Evolutionary conservation across 169 alveolate genomes (phyloP), one percentile per base, ranked within the genome.

Genomic region (Plasmodium malariae): DNA sequence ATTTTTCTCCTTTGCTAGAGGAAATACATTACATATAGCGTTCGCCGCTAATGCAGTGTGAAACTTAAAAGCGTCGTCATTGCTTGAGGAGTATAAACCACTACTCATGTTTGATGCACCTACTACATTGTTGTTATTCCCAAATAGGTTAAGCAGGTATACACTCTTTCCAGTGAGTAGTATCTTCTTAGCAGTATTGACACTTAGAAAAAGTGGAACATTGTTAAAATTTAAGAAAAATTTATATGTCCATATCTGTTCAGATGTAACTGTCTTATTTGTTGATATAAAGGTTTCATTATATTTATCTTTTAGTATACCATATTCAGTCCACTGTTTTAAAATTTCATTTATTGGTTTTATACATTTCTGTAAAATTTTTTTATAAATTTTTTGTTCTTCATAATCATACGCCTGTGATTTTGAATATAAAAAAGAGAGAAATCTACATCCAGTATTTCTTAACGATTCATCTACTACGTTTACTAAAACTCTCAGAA

Each of bases 361-460:
- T 24, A 67, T 21, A 11, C 91, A 83, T 26, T 59, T 83, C 40
- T 83, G 91, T 2, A 83, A 36, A 3, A 83, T 83, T 2, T 57
- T 40, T 9, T 70, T 51, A 59, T 83, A 83, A 17, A 83, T 67
- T 36, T 67, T 67, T 21, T 83, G 74, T 30, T 83, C 91, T 0
- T 83, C 91, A 32, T 83, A 83, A 43, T 83, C 91, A 28, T 83
- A 83, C 17, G 72, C 36, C 67, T 83, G 91, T 0, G 85, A 83
- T 51, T 83, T 83, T 1, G 91, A 48, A 59, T 83, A 83, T 9
- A 83, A n/a, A 59, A 67, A 83, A 40, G 91, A 83, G 1, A 83
- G 49, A 59, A 83, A 67, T 0, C 49, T 48, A 51, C 91, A 83
- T 1, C 91, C 91, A 0, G 69, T 83, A 70, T 30, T 54, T 51